phyloP scores from a whole-genome alignment of 495 filamentous ascomycete genomes.

The Lasiosphaeriaceae sp. region DNA sequence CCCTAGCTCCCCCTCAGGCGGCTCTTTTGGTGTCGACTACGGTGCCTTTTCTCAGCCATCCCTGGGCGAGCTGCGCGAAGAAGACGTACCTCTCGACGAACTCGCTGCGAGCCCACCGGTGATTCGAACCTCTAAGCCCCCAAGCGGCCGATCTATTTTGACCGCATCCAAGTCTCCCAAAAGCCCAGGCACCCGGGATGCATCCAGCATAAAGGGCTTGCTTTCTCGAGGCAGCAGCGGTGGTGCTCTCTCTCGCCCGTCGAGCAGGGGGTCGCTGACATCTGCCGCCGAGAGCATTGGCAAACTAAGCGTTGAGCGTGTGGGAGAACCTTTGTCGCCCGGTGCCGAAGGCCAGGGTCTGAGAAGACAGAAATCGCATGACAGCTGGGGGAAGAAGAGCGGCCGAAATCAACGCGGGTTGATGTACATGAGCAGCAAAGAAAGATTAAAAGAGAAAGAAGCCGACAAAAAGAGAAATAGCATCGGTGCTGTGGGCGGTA shows the following conservation, averaged over 20 bases:
- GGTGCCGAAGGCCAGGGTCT: constrained; percentile 31
- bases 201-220: constrained; percentile 39
- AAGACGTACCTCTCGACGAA: constrained; percentile 56
- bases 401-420: constrained; percentile 47
- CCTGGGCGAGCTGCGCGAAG: constrained; percentile 48
- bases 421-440: constrained; percentile 60
- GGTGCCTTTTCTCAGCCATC: constrained; percentile 51
- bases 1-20: constrained; percentile 45
- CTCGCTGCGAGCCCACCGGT: constrained; percentile 74
- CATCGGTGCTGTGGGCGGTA: constrained; percentile 33
- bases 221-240: constrained; percentile 40
- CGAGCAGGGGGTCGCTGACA: constrained; percentile 47
- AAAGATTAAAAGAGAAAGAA: constrained; percentile 51
- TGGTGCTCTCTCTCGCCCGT: constrained; percentile 45
- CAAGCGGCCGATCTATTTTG: constrained; percentile 64
- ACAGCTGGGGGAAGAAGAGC: constrained; percentile 53
- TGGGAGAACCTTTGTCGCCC: constrained; percentile 31
- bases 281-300: constrained; percentile 57
- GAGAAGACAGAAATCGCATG: constrained; percentile 43
- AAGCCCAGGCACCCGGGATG: constrained; percentile 36
- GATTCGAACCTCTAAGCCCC: constrained; percentile 80
- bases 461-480: constrained; percentile 47
- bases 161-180: constrained; percentile 59
- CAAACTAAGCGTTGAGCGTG: constrained; percentile 55
- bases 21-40: constrained; percentile 70